Percentiles rank a stretch among this genome's conserved stretches.
Evolutionary conservation across 768 basidiomycete species (phyloP).

Genomic region (Brasilioporus rufonigricans): DNA sequence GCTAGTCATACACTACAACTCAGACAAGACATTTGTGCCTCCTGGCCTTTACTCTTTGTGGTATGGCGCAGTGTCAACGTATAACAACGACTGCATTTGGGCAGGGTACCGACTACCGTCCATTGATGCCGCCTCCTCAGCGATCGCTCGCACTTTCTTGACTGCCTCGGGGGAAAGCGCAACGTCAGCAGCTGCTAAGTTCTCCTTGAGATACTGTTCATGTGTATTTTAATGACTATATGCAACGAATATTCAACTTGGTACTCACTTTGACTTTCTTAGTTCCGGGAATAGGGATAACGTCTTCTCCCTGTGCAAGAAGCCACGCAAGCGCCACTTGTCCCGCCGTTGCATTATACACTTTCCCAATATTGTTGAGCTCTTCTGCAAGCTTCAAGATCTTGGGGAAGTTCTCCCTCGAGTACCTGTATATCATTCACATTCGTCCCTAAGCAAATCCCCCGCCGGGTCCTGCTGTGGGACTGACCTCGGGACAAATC

Average conservation of each 20-base stretch:
- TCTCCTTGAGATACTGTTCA: conserved; percentile 42
- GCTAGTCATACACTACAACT: too few species aligned
- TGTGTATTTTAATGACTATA: not conserved
- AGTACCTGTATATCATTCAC: conserved; percentile 21
- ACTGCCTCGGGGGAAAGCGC: conserved; percentile 38
- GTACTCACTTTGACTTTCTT: conserved; percentile 31
- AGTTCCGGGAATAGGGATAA: conserved; percentile 42
- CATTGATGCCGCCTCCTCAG: conserved; percentile 28
- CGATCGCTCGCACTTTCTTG: conserved; percentile 34
- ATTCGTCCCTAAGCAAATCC: not conserved
- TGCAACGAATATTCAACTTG: not conserved
- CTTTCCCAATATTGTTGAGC: conserved; percentile 32
- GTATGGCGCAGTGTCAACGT: conserved; percentile 20
- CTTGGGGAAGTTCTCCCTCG: conserved; percentile 44
- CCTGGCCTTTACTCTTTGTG: not conserved
- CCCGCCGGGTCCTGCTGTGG: conserved; percentile 12
- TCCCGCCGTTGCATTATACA: conserved; percentile 35
- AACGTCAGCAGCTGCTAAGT: conserved; percentile 36
- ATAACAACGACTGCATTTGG: conserved; percentile 1
- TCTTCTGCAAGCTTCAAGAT: conserved; percentile 37
- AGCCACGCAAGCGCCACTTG: conserved; percentile 43
- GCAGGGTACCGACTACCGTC: conserved; percentile 29
- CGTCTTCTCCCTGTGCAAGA: conserved; percentile 36
- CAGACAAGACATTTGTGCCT: too few species aligned
- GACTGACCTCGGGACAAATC: conserved; percentile 22